Evolutionary conservation across 441 rosid species (phyloP).

Genomic region (Euphorbia corollata): DNA sequence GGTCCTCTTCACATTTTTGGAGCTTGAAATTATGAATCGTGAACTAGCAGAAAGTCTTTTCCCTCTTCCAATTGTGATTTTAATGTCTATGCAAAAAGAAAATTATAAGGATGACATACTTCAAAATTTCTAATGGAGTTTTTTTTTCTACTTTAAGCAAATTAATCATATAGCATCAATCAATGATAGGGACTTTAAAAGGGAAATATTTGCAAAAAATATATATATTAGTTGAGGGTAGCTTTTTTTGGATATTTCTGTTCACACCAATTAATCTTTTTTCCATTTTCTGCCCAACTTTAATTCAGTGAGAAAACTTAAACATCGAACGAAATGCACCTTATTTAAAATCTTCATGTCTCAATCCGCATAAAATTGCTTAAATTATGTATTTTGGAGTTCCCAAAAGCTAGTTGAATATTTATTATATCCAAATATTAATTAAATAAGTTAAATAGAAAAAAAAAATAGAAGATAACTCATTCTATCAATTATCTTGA

Average conservation of each 20-base stretch:
- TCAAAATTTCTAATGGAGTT: background rate
- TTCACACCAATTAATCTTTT: background rate
- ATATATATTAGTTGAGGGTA: constrained; percentile 1
- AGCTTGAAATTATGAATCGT: background rate
- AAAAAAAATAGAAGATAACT: no score
- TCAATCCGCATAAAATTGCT: background rate
- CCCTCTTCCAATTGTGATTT: background rate
- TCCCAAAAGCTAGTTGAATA: background rate
- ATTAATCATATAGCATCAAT: background rate
- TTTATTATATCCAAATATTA: no score
- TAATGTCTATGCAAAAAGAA: constrained; percentile 1
- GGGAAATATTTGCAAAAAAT: background rate
- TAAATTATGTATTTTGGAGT: background rate
- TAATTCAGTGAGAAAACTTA: background rate
- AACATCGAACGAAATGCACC: constrained; percentile 3
- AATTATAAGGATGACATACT: background rate
- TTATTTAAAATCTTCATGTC: background rate
- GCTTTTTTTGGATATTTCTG: background rate
- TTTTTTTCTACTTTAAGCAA: background rate
- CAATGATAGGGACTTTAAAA: background rate
- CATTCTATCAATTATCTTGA: no score
- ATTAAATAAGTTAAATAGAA: no score
- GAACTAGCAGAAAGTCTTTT: background rate
- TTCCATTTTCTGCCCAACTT: background rate
- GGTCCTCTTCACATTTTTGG: no score